These are phyloP conservation scores for Bonnemaisonia californica DNA, from an alignment of 31 red algal genomes.

Conservation along the genomic window DNA sequence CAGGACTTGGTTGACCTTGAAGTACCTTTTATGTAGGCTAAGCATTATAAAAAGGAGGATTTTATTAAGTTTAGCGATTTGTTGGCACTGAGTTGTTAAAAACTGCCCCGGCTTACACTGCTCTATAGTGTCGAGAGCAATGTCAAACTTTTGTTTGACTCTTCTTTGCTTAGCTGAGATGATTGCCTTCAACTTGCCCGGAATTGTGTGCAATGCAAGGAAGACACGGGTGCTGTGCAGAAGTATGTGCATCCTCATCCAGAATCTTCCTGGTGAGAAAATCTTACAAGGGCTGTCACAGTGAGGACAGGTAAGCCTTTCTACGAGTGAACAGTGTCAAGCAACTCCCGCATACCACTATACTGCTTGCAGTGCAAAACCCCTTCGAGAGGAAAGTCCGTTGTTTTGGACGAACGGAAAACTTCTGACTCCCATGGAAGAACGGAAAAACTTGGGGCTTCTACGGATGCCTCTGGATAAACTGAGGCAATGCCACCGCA, in stretches of 20 bases:
- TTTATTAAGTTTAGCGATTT: too few species aligned
- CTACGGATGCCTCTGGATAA: not conserved
- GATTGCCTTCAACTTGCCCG: not conserved
- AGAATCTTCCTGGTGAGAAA: not conserved
- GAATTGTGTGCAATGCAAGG: not conserved
- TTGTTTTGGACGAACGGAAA: not conserved
- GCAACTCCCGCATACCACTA: not conserved
- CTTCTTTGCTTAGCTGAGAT: too few species aligned
- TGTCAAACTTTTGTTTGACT: too few species aligned
- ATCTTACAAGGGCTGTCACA: not conserved
- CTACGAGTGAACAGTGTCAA: constrained; percentile 4
- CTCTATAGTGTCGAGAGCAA: too few species aligned
- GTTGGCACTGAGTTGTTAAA: too few species aligned
- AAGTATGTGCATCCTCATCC: not conserved
- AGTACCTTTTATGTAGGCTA: too few species aligned
- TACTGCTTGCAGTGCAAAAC: constrained; percentile 33
- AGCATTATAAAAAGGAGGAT: too few species aligned
- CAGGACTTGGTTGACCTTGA: too few species aligned
- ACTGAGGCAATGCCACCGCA: constrained; percentile 32
- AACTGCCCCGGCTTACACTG: too few species aligned
- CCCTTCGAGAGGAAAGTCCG: constrained; percentile 37
- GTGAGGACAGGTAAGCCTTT: not conserved
- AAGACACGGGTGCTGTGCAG: not conserved
- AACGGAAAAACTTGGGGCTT: constrained; percentile 3
- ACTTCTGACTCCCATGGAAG: not conserved